A percentile compares a stretch with the other conserved stretches of the same genome.
These are phyloP conservation scores for Liriodendron chinense DNA, from an alignment of 164 flowering plant species.

Conservation along the genomic window DNA sequence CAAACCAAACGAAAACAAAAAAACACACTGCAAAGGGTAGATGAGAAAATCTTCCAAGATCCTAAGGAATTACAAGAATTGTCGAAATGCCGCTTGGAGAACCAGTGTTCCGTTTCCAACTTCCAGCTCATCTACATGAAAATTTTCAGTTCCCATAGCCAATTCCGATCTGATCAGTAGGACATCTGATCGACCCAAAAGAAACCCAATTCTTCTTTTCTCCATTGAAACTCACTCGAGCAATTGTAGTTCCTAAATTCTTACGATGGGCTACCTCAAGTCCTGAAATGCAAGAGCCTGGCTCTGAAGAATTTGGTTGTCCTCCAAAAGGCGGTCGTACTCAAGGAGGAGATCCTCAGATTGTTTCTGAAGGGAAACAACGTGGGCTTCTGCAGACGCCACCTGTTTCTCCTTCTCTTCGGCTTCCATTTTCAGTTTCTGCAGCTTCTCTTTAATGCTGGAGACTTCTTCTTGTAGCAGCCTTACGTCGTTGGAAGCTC, in stretches of 20 bases:
- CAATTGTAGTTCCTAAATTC: neutral
- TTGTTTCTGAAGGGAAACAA: conserved; percentile 84
- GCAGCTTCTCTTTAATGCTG: conserved; percentile 40
- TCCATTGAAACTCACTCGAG: neutral
- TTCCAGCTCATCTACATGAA: neutral
- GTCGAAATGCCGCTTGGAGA: neutral
- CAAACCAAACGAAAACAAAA: no score
- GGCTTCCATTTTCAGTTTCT: conserved; percentile 61
- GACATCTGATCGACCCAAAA: neutral
- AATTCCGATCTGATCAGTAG: neutral
- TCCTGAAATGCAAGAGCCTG: conserved; percentile 35
- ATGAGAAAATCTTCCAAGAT: neutral
- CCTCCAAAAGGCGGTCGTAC: conserved; percentile 82
- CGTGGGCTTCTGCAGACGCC: conserved; percentile 74
- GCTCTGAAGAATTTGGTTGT: conserved; percentile 82
- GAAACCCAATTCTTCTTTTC: neutral
- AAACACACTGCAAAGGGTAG: neutral
- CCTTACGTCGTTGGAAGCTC: conserved; percentile 48
- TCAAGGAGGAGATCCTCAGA: conserved; percentile 86
- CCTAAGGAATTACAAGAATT: neutral
- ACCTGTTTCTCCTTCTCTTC: conserved; percentile 64
- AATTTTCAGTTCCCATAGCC: neutral
- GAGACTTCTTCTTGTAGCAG: conserved; percentile 53
- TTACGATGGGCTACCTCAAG: neutral
- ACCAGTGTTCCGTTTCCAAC: neutral